These are phyloP conservation scores for Populus trichocarpa DNA, from an alignment of 441 rosid genomes.

Conservation along the genomic window DNA sequence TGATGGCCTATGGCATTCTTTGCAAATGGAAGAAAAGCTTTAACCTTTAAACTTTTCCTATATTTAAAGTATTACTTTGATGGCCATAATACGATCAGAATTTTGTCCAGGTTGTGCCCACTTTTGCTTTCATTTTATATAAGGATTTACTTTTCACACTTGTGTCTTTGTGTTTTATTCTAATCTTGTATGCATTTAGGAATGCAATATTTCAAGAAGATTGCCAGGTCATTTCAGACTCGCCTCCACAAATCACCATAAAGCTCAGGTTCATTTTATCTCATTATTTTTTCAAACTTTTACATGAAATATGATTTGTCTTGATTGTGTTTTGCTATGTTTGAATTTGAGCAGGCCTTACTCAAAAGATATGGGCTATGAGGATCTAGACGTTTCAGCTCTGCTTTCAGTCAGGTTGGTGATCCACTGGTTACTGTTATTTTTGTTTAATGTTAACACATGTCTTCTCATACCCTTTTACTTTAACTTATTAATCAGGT, in stretches of 20 bases:
- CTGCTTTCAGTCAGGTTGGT: slow-evolving; percentile 72
- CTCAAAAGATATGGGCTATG: slow-evolving; percentile 88
- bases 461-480: slow-evolving; percentile 13
- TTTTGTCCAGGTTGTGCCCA: not conserved
- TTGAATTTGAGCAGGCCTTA: slow-evolving; percentile 70
- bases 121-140: not conserved
- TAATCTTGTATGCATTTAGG: slow-evolving; percentile 36
- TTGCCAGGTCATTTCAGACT: slow-evolving; percentile 58
- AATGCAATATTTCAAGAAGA: slow-evolving; percentile 90
- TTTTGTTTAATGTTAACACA: not conserved
- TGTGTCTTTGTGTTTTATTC: not conserved
- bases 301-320: slow-evolving; percentile 7
- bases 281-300: slow-evolving; percentile 8
- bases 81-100: not conserved
- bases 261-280: slow-evolving; percentile 66
- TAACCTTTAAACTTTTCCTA: not conserved
- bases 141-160: not conserved
- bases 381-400: slow-evolving; percentile 83
- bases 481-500: slow-evolving; percentile 40
- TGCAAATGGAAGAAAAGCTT: not conserved
- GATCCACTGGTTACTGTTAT: slow-evolving; percentile 2
- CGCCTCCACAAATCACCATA: slow-evolving; percentile 62
- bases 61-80: not conserved
- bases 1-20: not conserved
- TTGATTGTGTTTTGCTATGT: slow-evolving; percentile 14